Percentiles rank a stretch among this genome's conserved stretches.
Evolutionary conservation across 352 stramenopile genomes (phyloP).

Genomic region (Pelagophyceae sp.): DNA sequence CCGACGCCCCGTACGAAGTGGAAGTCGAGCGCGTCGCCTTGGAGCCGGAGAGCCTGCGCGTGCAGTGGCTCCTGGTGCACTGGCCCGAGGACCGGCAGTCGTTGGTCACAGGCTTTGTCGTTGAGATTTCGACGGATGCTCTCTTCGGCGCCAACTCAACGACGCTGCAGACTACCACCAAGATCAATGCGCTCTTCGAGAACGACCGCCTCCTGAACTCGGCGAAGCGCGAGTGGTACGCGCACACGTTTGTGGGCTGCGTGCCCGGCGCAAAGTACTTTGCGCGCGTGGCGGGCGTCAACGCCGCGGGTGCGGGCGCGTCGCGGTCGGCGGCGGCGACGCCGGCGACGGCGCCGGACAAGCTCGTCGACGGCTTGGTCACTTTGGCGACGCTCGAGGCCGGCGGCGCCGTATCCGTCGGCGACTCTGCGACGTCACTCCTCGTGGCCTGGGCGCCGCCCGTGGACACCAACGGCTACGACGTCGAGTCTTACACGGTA

Average conservation of each 20-base stretch:
- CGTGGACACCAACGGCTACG: constrained; percentile 43
- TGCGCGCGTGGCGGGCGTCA: constrained; percentile 72
- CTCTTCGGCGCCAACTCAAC: constrained; percentile 43
- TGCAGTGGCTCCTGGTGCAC: constrained; percentile 68
- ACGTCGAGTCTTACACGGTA: constrained; percentile 50
- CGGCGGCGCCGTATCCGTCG: constrained; percentile 42
- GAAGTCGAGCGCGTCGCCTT: constrained; percentile 64
- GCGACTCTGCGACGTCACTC: constrained; percentile 46
- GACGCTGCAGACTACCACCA: constrained; percentile 29
- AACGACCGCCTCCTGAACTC: constrained; percentile 34
- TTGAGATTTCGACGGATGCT: constrained; percentile 63
- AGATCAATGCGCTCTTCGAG: constrained; percentile 20
- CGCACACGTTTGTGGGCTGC: constrained; percentile 59
- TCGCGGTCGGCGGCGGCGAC: constrained; percentile 35
- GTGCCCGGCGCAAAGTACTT: constrained; percentile 64
- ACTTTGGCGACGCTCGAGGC: constrained; percentile 37
- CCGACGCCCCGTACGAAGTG: constrained; percentile 57
- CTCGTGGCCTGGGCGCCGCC: constrained; percentile 49
- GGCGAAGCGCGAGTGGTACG: constrained; percentile 26
- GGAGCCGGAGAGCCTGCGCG: constrained; percentile 45
- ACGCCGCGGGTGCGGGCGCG: constrained; percentile 54
- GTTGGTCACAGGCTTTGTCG: constrained; percentile 62
- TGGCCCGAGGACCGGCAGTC: constrained; percentile 60
- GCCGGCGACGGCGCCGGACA: constrained; percentile 42
- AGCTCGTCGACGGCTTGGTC: constrained; percentile 42